Percentiles rank a stretch among this genome's conserved stretches.
phyloP scores from a whole-genome alignment of 306 rosid species.

The Glycine latifolia region DNA sequence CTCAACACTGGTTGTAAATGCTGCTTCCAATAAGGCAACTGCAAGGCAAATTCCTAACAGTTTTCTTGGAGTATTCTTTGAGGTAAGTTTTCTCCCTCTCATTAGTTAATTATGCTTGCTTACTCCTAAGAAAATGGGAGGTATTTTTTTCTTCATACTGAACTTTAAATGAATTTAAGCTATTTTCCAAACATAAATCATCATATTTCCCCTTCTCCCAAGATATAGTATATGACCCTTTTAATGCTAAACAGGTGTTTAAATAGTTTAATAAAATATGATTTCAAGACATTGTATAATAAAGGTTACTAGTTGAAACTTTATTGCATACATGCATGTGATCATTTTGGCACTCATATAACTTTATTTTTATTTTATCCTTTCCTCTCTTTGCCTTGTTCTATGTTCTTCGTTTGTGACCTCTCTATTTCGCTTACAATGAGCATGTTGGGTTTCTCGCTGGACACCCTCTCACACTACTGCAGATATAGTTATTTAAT shows the following conservation, averaged over 20 bases:
- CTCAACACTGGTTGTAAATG: not conserved
- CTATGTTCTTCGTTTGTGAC: too few species aligned
- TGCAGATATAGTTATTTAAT: too few species aligned
- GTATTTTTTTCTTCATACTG: not conserved
- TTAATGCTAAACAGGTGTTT: slow-evolving; percentile 1
- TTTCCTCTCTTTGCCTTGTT: too few species aligned
- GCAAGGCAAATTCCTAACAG: not conserved
- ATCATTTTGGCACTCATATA: not conserved
- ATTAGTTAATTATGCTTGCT: not conserved
- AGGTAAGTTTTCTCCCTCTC: not conserved
- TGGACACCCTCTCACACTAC: too few species aligned
- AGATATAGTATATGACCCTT: not conserved
- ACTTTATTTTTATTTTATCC: too few species aligned
- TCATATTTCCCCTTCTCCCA: not conserved
- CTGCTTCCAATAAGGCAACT: not conserved
- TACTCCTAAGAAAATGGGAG: not conserved
- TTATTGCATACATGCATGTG: not conserved
- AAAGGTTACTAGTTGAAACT: not conserved
- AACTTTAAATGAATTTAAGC: not conserved
- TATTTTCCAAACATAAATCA: not conserved
- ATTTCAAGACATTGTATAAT: not conserved
- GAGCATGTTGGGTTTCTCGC: too few species aligned
- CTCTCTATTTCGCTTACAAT: too few species aligned
- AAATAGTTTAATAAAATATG: not conserved
- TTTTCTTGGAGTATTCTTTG: slow-evolving; percentile 15